Evolutionary conservation across 805 yeast genomes (phyloP), one percentile per base, ranked within the genome.

Genomic region (Saccharomycopsis microspora): DNA sequence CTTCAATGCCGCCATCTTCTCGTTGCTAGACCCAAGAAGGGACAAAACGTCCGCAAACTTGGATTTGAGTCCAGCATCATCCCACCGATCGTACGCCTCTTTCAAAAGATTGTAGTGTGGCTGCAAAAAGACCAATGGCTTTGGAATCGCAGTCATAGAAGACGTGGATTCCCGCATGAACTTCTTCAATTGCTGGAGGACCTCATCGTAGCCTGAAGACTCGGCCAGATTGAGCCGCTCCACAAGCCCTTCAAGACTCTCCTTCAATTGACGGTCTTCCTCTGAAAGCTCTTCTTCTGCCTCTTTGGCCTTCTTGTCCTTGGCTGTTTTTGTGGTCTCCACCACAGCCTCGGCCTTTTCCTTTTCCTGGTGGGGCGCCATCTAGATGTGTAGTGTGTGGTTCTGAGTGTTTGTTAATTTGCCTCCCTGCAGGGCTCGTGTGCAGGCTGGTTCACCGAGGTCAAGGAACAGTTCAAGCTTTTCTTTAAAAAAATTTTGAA

Each of bases 71-170:
- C 60, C 58, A 3, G 61, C 58, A 45, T 70, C 68, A 8, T 70
- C 65, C 96, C 96, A 87, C 35, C 70, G 68, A 36, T 75, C 80
- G 63, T 82, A 84, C 38, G 85, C 66, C 47, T 69, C 73, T 34
- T 77, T 76, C 58, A 93, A 70, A n/a, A 71, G 58, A 27, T 82
- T 80, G 61, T 82, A 93, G 59, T 80, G 85, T 5, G 97, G 96
- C 59, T 96, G 79, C 55, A 93, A 73, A 62, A 93, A 93, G 69
- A 93, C 94, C 67, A 93, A 76, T 4, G 99, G 99, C 65, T 93
- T 93, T 37, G 99, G 99, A 45, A 93, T 98, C 3, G 99, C 99
- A 1, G 98, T 93, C 97, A 93, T 93, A 5, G 97, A 89, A 37
- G 96, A 85, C 3, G 99, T 93, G 8, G 97, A 85, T 47, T 93